Conservation (phyloP, 2,329 filamentous ascomycete species). For the Zasmidium angulare region DNA sequence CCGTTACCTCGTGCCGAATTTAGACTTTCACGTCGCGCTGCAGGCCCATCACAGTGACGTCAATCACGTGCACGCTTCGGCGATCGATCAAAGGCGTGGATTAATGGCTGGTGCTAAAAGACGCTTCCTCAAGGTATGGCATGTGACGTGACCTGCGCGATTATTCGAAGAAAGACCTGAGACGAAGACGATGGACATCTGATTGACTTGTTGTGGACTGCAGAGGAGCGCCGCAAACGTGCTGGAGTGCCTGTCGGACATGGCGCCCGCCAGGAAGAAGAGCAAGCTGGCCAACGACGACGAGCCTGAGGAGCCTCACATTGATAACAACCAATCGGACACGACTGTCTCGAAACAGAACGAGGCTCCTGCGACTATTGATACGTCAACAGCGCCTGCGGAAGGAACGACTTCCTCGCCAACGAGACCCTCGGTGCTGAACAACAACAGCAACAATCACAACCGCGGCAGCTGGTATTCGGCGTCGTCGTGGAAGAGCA, state of each 20-base stretch:
- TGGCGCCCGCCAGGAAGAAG: conserved; percentile 29
- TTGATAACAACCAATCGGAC: conserved; percentile 3
- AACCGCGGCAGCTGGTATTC: conserved; percentile 44
- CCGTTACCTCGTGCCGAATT: not conserved
- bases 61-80: not conserved
- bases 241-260: conserved; percentile 4
- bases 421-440: not conserved
- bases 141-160: not conserved
- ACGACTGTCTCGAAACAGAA: not conserved
- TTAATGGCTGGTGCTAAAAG: conserved; percentile 6
- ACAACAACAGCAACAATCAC: not conserved
- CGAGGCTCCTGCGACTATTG: not conserved
- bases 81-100: not conserved
- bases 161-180: not conserved
- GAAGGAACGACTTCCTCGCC: not conserved
- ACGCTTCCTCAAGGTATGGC: conserved; percentile 4
- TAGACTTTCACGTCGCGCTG: not conserved
- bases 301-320: conserved; percentile 10
- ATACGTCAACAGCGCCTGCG: not conserved
- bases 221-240: not conserved
- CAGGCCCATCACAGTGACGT: not conserved
- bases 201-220: not conserved
- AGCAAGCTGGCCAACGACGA: conserved; percentile 23
- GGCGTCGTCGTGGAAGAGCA: conserved; percentile 41
- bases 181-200: not conserved